phyloP scores from a whole-genome alignment of 2,329 filamentous ascomycete species.

The Aspergillus piperis region DNA sequence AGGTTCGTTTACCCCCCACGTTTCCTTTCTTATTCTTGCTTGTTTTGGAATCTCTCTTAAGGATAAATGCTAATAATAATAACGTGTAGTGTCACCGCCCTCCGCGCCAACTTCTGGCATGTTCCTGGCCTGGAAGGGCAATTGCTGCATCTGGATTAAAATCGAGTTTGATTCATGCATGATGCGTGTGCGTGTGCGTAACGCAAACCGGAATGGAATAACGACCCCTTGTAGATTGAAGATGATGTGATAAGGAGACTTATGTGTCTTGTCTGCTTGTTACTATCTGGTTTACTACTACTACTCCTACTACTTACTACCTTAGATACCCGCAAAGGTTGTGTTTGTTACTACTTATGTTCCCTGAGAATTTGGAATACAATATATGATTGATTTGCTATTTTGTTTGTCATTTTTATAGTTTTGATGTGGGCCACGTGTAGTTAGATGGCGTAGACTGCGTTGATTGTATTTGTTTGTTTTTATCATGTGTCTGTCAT shows the following conservation, averaged over 20 bases:
- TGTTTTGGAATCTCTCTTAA: too few species aligned
- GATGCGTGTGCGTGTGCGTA: background rate
- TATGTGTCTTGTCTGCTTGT: background rate
- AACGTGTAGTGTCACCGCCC: slow-evolving; percentile 70
- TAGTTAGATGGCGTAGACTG: background rate
- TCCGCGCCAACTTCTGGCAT: slow-evolving; percentile 89
- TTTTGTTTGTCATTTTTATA: too few species aligned
- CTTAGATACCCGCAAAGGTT: slow-evolving; percentile 22
- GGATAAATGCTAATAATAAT: slow-evolving; percentile 3
- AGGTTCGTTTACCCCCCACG: slow-evolving; percentile 57
- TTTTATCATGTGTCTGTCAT: background rate
- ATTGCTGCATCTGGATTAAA: slow-evolving; percentile 62
- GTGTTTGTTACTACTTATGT: slow-evolving; percentile 10
- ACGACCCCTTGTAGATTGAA: slow-evolving; percentile 24
- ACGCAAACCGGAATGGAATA: too few species aligned
- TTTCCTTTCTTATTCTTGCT: background rate
- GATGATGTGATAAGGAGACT: background rate
- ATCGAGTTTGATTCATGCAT: background rate
- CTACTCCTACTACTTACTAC: slow-evolving; percentile 5
- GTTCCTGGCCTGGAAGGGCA: slow-evolving; percentile 65
- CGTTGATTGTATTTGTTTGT: too few species aligned
- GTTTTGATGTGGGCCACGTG: too few species aligned
- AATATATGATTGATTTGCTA: background rate
- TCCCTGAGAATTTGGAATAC: background rate
- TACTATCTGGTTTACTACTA: background rate